Base-by-base conservation (phyloP, 208 protist genomes). In the Blechomonas ayalai region DNA sequence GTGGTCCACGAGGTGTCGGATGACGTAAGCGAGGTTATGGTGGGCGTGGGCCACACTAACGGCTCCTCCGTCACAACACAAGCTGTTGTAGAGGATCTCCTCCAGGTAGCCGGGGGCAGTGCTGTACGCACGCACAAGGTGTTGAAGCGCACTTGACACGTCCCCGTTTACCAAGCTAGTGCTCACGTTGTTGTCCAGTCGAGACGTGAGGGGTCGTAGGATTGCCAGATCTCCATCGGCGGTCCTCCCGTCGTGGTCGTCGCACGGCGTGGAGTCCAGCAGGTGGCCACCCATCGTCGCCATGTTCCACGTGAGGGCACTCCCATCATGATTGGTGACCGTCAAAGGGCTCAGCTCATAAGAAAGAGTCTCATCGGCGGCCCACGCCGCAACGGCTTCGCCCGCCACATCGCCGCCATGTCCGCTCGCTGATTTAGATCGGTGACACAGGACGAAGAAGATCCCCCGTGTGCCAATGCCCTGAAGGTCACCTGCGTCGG, bases 121-220 rank as follows among this genome's bases (percentile, higher is more conserved):
- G 37, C 58, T 67, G 57, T 76, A 89, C 26, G 66, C 43, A 15
- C 68, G 73, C 16, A 76, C 49, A 32, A 87, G 60, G 28, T 68
- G 67, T 41, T 82, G 68, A 10, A 86, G 31, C 15, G 72, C 71
- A n/a, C 49, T 65, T 5, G 44, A 26, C 23, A 70, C 9, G 27
- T 92, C 75, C 8, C 80, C 80, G 43, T 85, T 77, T 2, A 52
- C 74, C 33, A 88, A 60, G 40, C 59, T 56, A 7, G 75, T 92
- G 45, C 67, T 65, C 12, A 84, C 53, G 19, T 82, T 68, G 45
- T 90, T 74, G 57, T 85, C 74, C 32, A 88, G 60, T n/a, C 48
- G 59, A 4, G 42, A 18, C 6, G 40, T 42, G 24, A 52, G 34
- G 4, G 35, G 2, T 6, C 47, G 47, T 19, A n/a, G n/a, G n/a